A percentile compares a stretch with the other conserved stretches of the same genome.
Conservation (phyloP, 2,329 filamentous ascomycete species). For the Trichoderma sp. region DNA sequence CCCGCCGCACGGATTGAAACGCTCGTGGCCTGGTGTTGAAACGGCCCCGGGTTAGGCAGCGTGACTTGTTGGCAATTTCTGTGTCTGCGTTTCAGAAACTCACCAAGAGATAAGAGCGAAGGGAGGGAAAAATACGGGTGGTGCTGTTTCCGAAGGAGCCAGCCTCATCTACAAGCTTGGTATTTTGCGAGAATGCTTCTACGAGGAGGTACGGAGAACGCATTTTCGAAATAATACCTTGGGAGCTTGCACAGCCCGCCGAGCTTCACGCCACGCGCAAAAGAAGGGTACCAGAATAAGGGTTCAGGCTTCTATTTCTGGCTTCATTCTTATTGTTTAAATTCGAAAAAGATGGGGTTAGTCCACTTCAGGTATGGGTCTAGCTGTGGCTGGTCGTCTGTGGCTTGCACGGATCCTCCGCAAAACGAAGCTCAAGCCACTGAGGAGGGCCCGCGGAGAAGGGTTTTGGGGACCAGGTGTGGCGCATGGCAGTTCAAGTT, state of each 20-base stretch:
- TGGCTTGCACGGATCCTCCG: background rate
- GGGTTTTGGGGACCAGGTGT: background rate
- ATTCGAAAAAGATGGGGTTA: background rate
- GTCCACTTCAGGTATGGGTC: background rate
- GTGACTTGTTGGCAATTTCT: background rate
- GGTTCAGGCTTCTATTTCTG: conserved; percentile 1
- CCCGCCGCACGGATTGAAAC: conserved; percentile 1
- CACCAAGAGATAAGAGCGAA: background rate
- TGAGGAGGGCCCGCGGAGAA: background rate
- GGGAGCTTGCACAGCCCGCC: background rate
- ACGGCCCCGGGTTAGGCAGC: background rate
- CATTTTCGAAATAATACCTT: background rate
- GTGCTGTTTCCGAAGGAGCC: background rate
- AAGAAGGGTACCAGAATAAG: background rate
- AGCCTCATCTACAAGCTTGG: background rate
- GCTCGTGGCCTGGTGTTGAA: conserved; percentile 11
- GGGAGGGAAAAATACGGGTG: no score
- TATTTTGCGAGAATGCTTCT: background rate
- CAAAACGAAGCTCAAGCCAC: background rate
- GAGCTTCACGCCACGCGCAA: background rate
- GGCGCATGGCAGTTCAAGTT: background rate
- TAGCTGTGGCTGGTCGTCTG: background rate
- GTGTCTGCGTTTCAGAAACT: background rate
- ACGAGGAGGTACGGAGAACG: background rate
- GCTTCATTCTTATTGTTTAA: background rate